Base-by-base conservation (phyloP, 2,329 filamentous ascomycete species). In the Epicoccum sorghinum region DNA sequence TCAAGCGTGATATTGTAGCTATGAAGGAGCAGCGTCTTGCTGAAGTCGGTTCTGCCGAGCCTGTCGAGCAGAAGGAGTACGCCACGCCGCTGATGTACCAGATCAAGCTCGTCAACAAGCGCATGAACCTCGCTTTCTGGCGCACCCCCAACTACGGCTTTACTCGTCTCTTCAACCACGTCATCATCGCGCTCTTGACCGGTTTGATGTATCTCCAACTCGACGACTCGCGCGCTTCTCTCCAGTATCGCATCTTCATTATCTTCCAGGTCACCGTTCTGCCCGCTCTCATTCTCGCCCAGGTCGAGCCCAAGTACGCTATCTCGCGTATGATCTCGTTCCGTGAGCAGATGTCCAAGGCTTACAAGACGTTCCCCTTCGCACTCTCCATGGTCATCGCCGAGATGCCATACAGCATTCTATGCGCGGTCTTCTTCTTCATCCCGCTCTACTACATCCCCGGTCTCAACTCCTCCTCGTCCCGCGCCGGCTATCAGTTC, bases 251-350 rank as follows among this genome's bases (percentile, higher is more conserved):
- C 56, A 84, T 96, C 58, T 96, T 96, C 75, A 86, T 93, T 74
- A 90, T 95, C 73, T 96, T 96, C 83, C 91, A 96, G 72, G 86
- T 92, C 46, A 91, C 90, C 0, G 89, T 96, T 22, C 81, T 96
- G 24, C 91, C 91, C 0, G 89, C 90, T 1, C 80, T 96, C 27
- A 91, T 96, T 72, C 85, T 96, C 52, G 86, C 87, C 1, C 91
- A 96, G 68, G 89, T 96, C 48, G 89, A 96, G 74, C 86, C 89
- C 36, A 93, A 92, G 78, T 96, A 90, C 73, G 88, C 92, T 68
- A 80, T 93, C 66, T 87, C 89, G 58, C 85, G 91, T 38, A 82
- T 90, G 68, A 88, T 96, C 60, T 93, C 90, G 78, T 95, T 93
- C 81, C 89, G 92, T 53, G 92, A 96, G 76, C 84, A 89, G 14